Evolutionary conservation across 352 stramenopile genomes (phyloP), one percentile per base, ranked within the genome.

Genomic region (Phytophthora lateralis): DNA sequence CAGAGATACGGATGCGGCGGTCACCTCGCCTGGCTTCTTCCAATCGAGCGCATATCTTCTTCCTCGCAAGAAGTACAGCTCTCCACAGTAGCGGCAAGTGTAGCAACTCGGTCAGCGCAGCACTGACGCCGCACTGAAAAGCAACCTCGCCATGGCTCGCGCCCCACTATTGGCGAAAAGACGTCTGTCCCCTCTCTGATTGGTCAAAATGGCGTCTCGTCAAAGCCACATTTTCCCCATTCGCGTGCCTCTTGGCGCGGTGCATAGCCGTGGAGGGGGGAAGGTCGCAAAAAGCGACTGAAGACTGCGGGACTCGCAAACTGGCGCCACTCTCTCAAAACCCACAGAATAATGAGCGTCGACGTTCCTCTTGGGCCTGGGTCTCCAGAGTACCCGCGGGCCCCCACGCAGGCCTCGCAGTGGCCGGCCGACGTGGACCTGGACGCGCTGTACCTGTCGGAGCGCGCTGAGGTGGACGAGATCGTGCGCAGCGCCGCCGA

Each of bases 401-500:
- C 50, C 4, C 44, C 57, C 11, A 73, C 74, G 11, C 56, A 78
- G 26, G 60, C 63, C n/a, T 63, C 75, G 2, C 72, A 68, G 21
- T 96, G 87, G 87, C 85, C 87, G 9, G 66, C 58, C 0, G 85
- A 96, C 41, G 80, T 94, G 26, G 85, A 96, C 51, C 50, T 96
- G 14, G 78, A 91, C 52, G 76, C 71, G 21, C 88, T 87, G 63
- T 94, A 96, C 73, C 56, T 78, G n/a, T 76, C 73, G 1, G 84
- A 93, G 48, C 85, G 83, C 37, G 62, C 72, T 2, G 76, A 90
- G 4, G 78, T 89, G n/a, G 83, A 93, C 32, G 79, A 91, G 8
- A 46, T 90, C 15, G 73, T 93, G 26, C 65, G 76, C n/a, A 77
- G 73, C 45, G 81, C 83, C 26, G 72, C 77, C 29, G 83, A 94